Evolutionary conservation across 257 asterid genomes (phyloP), one percentile per base, ranked within the genome.

Genomic region (Solanum ahanhuiri): DNA sequence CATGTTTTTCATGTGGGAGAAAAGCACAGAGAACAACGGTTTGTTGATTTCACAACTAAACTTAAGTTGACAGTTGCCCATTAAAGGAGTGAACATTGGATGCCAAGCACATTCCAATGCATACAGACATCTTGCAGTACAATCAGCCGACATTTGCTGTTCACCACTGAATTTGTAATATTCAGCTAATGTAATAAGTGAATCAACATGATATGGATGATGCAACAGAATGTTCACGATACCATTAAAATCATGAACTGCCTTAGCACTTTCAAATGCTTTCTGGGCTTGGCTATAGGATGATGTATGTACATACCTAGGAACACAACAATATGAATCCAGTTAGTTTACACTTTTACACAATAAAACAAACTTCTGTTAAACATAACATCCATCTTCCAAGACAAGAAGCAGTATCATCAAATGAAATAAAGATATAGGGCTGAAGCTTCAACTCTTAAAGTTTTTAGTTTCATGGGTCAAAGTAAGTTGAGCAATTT

Each of bases 71-170:
- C 94, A 93, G 84, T 91, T 93, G 15, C 91, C 91, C 87, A 87
- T 90, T 76, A 91, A 90, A 10, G 98, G 98, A 89, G 93, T 88
- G 87, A 96, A 94, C 89, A 93, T 91, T 60, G 98, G 95, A 89
- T 95, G 98, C 98, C 97, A 95, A 22, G 99, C 99, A 85, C 98
- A 94, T 92, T 96, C 99, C 92, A 95, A 88, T 41, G 96, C 97
- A 23, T 93, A 95, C 87, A 96, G 92, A 91, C 97, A 93, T 90
- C 95, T 95, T 18, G 96, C 94, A 73, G 87, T 92, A 57, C 97
- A 92, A 90, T 96, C 98, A 33, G 97, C 94, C 14, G 99, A 93
- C 98, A 92, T 95, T 91, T 96, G 98, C 83, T 91, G 98, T 88
- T 96, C 99, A 35, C 99, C 99, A 85, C 94, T 88, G 92, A 96